Conservation (phyloP, 805 yeast species). For the Ascoidea tarda region DNA sequence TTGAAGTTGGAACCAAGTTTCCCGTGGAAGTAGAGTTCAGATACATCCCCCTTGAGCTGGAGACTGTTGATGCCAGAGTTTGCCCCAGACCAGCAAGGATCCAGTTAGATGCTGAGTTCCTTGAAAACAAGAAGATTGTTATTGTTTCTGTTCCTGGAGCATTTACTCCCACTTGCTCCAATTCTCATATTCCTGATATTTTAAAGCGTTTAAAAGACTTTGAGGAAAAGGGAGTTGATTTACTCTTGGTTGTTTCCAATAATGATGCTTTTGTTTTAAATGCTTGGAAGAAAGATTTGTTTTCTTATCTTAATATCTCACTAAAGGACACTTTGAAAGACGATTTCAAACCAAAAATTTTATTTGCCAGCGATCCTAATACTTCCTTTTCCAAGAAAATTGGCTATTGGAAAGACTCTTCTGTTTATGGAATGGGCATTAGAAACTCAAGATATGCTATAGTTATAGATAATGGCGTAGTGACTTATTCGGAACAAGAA, state of each 20-base stretch:
- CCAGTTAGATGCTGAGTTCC: neutral
- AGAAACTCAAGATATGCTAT: slow-evolving; percentile 65
- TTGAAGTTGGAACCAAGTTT: neutral
- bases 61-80: neutral
- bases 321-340: slow-evolving; percentile 16
- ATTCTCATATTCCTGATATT: slow-evolving; percentile 59
- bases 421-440: slow-evolving; percentile 36
- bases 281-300: slow-evolving; percentile 50
- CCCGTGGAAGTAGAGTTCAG: neutral
- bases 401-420: slow-evolving; percentile 44
- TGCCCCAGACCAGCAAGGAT: slow-evolving; percentile 5
- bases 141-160: slow-evolving; percentile 79
- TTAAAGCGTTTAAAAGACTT: slow-evolving; percentile 34
- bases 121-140: slow-evolving; percentile 36
- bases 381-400: slow-evolving; percentile 42
- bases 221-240: slow-evolving; percentile 46
- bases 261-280: slow-evolving; percentile 60
- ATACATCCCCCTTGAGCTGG: neutral
- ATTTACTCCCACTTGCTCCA: slow-evolving; percentile 73
- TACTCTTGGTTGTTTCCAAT: slow-evolving; percentile 46
- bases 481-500: slow-evolving; percentile 28
- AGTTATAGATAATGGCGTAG: slow-evolving; percentile 44
- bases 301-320: slow-evolving; percentile 7
- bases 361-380: slow-evolving; percentile 56
- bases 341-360: slow-evolving; percentile 21